Evolutionary conservation across 352 stramenopile genomes (phyloP), one percentile per base, ranked within the genome.

Genomic region (Pythium dissotocum): DNA sequence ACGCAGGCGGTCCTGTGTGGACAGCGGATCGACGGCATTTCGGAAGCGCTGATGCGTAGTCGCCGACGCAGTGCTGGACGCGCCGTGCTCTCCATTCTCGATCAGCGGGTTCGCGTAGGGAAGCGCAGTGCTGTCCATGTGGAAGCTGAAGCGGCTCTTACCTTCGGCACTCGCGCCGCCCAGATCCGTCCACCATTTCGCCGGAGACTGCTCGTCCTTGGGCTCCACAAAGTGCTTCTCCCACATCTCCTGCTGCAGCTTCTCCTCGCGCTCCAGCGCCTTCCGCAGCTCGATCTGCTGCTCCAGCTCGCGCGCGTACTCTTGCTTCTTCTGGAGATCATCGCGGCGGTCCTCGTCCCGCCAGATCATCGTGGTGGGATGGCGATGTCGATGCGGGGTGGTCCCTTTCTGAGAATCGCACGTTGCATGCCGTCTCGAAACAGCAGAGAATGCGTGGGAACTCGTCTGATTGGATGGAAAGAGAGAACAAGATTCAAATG

Each of bases 131-230:
- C 38, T 51, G 57, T 75, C 69, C 60, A 69, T 58, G 9, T 65
- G 51, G 35, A 76, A 72, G 21, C 65, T 44, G 18, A 63, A 38
- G 26, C 32, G 32, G 10, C 7, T 49, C 40, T 24, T 49, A 16
- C 40, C 40, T 13, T 61, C 33, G 26, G 26, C 61, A 52, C 52
- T 63, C 49, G 76, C 65, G 36, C 78, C 72, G 32, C 85, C 83
- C 59, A 81, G 82, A 53, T 93, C 79, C 30, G 83, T 77, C 58
- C 90, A 78, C 85, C 85, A 93, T 60, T 89, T 90, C 49, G 82
- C 72, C 33, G 85, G 85, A 28, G 85, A 91, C 35, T 64, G 70
- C 44, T 86, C 79, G 61, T 75, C 75, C 9, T 49, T 44, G 65
- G 82, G 38, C 72, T 67, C 28, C 0, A 61, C 65, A 26, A 90